Evolutionary conservation across 2,329 filamentous ascomycete species (phyloP).

Genomic region (Magnaporthiopsis incrustans): DNA sequence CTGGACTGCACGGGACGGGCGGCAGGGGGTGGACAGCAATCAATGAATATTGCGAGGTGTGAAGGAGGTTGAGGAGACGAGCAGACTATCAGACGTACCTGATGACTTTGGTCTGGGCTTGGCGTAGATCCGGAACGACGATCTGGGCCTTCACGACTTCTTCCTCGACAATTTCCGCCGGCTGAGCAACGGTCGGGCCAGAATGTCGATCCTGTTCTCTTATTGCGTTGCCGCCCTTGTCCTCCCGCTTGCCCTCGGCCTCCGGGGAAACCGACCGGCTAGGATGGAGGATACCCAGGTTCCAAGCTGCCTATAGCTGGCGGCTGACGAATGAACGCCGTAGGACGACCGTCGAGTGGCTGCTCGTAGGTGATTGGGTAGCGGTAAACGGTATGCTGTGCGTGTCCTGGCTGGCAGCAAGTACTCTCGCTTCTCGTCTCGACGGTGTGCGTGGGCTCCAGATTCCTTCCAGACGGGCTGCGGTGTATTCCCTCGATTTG

Average conservation of each 20-base stretch:
- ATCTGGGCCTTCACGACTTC: not conserved
- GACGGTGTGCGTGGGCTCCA: not conserved
- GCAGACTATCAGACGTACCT: constrained; percentile 5
- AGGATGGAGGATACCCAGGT: no score
- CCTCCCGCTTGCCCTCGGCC: not conserved
- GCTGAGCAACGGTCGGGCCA: not conserved
- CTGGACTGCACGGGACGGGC: not conserved
- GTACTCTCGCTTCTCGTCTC: not conserved
- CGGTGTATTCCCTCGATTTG: not conserved
- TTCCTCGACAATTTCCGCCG: not conserved
- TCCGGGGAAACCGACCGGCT: not conserved
- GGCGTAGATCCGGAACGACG: not conserved
- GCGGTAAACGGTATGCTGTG: not conserved
- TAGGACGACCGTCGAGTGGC: not conserved
- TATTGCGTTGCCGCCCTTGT: not conserved
- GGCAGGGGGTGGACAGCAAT: constrained; percentile 5
- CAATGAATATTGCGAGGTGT: constrained; percentile 3
- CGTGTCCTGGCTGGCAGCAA: not conserved
- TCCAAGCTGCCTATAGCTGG: not conserved
- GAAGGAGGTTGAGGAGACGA: not conserved
- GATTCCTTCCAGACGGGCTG: not conserved
- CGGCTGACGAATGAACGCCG: not conserved
- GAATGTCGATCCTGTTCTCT: not conserved
- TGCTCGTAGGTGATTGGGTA: not conserved
- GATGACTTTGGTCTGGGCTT: not conserved